Evolutionary conservation across 2,329 filamentous ascomycete species (phyloP), one percentile per base, ranked within the genome.

Genomic region (Ascochyta lentis): DNA sequence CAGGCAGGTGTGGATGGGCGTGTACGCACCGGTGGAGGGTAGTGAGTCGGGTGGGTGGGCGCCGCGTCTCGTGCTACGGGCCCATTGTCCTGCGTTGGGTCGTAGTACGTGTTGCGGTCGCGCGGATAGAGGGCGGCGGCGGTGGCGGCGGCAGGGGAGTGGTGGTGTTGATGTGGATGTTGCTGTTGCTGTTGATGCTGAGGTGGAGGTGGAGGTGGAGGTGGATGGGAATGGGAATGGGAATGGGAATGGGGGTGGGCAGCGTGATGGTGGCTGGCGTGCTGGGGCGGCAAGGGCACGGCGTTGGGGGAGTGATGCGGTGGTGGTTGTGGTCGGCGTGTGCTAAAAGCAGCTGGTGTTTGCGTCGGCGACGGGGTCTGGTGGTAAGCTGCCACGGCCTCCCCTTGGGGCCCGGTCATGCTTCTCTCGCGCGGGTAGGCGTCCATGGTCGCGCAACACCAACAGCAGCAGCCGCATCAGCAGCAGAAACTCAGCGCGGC

Each of bases 31-130:
- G 70, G 70, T 35, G 70, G 63, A 52, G 68, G 63, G 56, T 72
- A 73, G 52, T 71, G 68, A 45, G 46, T 57, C 42, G 76, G 68
- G 64, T 71, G 74, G 43, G 12, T 31, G 29, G 72, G 69, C 65
- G 71, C 61, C 39, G 67, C 61, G 54, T 62, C 55, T 38, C 73
- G 70, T 35, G 52, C 68, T 72, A 52, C 43, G 72, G 31, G 58
- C 58, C 77, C 76, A 66, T 78, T 75, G 63, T 81, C 79, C 54
- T 76, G 77, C 38, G 77, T 79, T 7, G 79, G 80, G 66, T 82
- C 80, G 72, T 81, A 82, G 73, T 81, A 82, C 16, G 72, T 65
- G n/a, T 75, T 67, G 58, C 69, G 70, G 59, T 78, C 76, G 68
- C 77, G 77, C 49, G 65, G 49, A 61, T 76, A 75, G 37, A 75